Evolutionary conservation across 495 filamentous ascomycete species (phyloP).

Genomic region (Podospora fimiseda): DNA sequence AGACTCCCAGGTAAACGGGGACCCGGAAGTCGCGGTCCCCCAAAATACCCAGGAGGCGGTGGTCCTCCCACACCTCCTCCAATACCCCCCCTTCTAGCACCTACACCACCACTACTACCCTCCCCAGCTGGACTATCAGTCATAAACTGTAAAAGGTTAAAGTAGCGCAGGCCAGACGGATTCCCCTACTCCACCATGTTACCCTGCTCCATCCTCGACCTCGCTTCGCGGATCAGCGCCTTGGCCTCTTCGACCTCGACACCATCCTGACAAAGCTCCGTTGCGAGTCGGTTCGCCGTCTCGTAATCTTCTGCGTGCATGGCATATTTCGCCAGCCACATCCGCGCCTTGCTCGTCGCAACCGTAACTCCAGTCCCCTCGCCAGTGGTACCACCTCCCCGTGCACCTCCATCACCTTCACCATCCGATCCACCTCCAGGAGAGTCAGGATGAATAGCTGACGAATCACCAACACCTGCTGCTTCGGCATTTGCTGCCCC

Average conservation of each 20-base stretch:
- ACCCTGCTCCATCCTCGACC: constrained; percentile 65
- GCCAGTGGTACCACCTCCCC: constrained; percentile 32
- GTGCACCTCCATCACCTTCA: constrained; percentile 39
- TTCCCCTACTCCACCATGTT: constrained; percentile 26
- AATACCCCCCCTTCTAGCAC: neutral
- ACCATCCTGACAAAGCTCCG: constrained; percentile 91
- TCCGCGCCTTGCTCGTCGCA: constrained; percentile 81
- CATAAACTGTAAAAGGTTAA: neutral
- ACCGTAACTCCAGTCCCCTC: constrained; percentile 71
- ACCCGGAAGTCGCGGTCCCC: no score
- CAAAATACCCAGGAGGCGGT: no score
- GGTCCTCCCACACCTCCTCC: neutral
- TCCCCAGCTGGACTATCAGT: neutral
- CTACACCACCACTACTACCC: neutral
- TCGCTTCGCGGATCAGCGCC: constrained; percentile 81
- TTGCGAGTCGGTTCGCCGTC: constrained; percentile 73
- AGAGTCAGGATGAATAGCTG: constrained; percentile 40
- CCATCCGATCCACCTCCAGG: constrained; percentile 45
- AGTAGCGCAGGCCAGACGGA: constrained; percentile 8
- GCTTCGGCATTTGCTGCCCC: constrained; percentile 24
- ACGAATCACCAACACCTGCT: constrained; percentile 40
- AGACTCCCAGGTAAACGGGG: no score
- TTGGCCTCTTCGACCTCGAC: constrained; percentile 98
- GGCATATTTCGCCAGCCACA: constrained; percentile 87
- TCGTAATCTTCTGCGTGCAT: constrained; percentile 66